Evolutionary conservation across 2,329 filamentous ascomycete species (phyloP).

Genomic region (Phaeosphaeria sp.): DNA sequence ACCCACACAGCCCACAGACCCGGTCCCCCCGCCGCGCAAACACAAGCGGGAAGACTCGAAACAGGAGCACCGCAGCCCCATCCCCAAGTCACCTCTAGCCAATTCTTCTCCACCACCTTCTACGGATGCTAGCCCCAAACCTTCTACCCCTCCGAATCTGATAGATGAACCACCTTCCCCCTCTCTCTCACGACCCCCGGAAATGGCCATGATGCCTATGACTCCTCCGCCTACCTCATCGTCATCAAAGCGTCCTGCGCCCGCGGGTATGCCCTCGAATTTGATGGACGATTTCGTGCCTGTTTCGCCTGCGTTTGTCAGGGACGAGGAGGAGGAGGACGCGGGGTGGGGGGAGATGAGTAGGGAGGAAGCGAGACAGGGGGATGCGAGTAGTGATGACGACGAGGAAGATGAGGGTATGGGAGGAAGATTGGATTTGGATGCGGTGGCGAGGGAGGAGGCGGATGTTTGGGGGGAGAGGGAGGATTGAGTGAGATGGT

Average conservation of each 20-base stretch:
- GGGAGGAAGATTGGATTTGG: constrained; percentile 32
- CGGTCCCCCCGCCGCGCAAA: not conserved
- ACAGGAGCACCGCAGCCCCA: not conserved
- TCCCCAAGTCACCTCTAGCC: not conserved
- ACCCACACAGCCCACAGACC: constrained; percentile 25
- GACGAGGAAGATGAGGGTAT: constrained; percentile 23
- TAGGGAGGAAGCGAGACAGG: constrained; percentile 26
- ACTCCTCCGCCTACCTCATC: constrained; percentile 28
- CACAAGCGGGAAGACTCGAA: constrained; percentile 2
- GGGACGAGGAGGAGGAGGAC: constrained; percentile 37
- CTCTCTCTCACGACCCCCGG: constrained; percentile 22
- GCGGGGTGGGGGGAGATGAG: constrained; percentile 45
- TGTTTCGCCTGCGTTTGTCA: constrained; percentile 24
- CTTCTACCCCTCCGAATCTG: constrained; percentile 14
- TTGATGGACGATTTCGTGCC: constrained; percentile 46
- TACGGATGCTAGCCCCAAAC: too few species aligned
- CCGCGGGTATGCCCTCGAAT: constrained; percentile 36
- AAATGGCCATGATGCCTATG: constrained; percentile 44
- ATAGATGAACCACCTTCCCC: constrained; percentile 3
- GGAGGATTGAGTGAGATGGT: constrained; percentile 18
- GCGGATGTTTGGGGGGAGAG: constrained; percentile 45
- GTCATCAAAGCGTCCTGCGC: constrained; percentile 16
- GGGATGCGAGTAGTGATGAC: constrained; percentile 16
- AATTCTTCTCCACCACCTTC: not conserved
- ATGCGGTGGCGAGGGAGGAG: constrained; percentile 45